Conservation (phyloP, 352 stramenopile species). For the Pythium aphanidermatum region DNA sequence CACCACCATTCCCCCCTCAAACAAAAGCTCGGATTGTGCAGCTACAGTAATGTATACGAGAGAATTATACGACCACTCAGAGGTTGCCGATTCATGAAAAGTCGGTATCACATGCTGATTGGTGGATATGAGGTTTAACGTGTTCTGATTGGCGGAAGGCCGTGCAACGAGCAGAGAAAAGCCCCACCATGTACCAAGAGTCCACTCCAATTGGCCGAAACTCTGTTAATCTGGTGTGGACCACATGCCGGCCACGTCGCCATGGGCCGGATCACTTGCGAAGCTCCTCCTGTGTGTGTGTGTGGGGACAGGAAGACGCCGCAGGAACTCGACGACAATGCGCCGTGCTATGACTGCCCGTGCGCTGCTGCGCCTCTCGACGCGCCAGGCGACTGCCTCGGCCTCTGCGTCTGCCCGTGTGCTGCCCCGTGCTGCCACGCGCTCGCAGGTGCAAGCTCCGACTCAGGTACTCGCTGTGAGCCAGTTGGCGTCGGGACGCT, state of each 20-base stretch:
- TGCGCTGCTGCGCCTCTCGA: slow-evolving; percentile 33
- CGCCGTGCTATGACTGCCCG: slow-evolving; percentile 36
- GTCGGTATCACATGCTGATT: no score
- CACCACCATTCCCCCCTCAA: slow-evolving; percentile 13
- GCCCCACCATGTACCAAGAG: not conserved
- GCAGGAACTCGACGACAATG: slow-evolving; percentile 32
- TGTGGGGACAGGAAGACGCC: slow-evolving; percentile 13
- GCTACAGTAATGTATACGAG: no score
- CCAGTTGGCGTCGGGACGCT: slow-evolving; percentile 3
- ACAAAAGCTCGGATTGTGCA: no score
- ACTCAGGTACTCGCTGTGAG: slow-evolving; percentile 7
- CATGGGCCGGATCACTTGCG: slow-evolving; percentile 20
- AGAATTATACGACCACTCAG: no score
- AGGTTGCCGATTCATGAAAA: no score
- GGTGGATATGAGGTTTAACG: not conserved
- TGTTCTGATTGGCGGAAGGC: slow-evolving; percentile 12
- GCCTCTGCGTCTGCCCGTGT: not conserved
- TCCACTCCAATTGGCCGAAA: slow-evolving; percentile 10
- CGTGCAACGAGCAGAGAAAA: slow-evolving; percentile 10
- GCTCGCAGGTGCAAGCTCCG: not conserved
- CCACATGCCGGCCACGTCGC: not conserved
- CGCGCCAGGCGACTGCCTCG: slow-evolving; percentile 4
- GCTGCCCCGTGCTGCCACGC: not conserved
- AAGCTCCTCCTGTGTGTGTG: slow-evolving; percentile 9
- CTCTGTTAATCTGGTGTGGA: slow-evolving; percentile 1